Evolutionary conservation across 1,139 yeast genomes (phyloP).

Genomic region (Tardiomyces depauwii): DNA sequence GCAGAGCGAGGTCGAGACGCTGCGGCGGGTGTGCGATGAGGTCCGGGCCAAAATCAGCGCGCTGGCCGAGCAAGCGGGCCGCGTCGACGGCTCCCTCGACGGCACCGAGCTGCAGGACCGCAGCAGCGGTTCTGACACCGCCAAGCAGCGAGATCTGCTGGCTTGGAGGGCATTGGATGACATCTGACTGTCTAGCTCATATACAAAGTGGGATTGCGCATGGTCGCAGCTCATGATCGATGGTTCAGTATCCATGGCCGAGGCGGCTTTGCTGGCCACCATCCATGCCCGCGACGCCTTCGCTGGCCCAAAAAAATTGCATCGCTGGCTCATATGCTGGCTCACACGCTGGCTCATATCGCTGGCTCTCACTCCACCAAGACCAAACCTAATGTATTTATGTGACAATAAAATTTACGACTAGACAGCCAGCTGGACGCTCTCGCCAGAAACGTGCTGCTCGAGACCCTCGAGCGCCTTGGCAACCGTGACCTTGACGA

Average conservation of each 20-base stretch:
- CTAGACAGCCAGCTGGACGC: conserved; percentile 50
- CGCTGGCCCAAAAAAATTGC: too few species aligned
- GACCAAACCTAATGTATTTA: neutral
- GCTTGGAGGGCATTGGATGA: neutral
- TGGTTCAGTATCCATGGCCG: too few species aligned
- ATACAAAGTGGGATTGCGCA: too few species aligned
- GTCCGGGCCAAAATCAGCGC: conserved; percentile 14
- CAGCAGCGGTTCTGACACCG: neutral
- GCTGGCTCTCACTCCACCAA: too few species aligned
- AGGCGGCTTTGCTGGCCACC: too few species aligned
- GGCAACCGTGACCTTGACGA: conserved; percentile 73
- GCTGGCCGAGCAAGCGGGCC: conserved; percentile 8
- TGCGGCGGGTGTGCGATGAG: conserved; percentile 15
- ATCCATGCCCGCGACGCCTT: too few species aligned
- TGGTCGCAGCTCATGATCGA: too few species aligned
- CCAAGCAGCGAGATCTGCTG: neutral
- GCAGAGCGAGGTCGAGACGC: conserved; percentile 14
- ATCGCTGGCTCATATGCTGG: too few species aligned
- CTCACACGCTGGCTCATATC: too few species aligned
- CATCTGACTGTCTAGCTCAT: too few species aligned
- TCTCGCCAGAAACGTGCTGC: conserved; percentile 47
- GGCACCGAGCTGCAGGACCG: neutral
- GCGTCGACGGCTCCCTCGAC: neutral
- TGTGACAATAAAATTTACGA: neutral
- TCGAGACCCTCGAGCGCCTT: conserved; percentile 67